Percentiles rank a stretch among this genome's conserved stretches.
phyloP scores from a whole-genome alignment of 345 rosid species.

The Populus tremula region DNA sequence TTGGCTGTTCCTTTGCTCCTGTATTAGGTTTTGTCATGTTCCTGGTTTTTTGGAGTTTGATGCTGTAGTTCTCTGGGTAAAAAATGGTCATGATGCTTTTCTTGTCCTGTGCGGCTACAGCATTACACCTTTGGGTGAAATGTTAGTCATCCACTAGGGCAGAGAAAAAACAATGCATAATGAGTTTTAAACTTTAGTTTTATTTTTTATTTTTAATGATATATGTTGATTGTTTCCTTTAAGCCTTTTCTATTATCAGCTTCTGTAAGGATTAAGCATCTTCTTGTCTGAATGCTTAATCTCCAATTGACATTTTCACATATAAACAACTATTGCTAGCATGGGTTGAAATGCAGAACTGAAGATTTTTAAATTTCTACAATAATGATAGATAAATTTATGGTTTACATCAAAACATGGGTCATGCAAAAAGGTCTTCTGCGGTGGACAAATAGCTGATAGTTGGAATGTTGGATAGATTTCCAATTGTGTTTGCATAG shows the following conservation, averaged over 20 bases:
- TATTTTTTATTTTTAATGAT: neutral
- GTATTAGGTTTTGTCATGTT: neutral
- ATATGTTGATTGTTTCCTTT: neutral
- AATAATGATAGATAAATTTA: neutral
- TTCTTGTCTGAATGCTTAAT: neutral
- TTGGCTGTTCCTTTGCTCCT: neutral
- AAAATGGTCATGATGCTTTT: neutral
- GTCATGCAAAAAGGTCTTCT: neutral
- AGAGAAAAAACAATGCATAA: neutral
- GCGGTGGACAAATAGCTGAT: neutral
- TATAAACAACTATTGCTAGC: neutral
- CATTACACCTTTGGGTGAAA: neutral
- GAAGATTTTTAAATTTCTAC: neutral
- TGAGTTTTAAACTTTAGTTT: neutral
- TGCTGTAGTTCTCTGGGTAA: neutral
- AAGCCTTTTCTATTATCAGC: neutral
- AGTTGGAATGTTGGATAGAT: neutral
- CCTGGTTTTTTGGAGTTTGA: neutral
- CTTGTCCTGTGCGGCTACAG: neutral
- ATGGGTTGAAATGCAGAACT: neutral
- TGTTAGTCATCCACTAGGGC: neutral
- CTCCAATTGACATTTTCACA: neutral
- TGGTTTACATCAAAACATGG: neutral
- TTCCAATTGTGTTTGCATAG: neutral
- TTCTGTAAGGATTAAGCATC: neutral